Evolutionary conservation across 208 protist species (phyloP).

Genomic region (Acanthamoeba healyi): DNA sequence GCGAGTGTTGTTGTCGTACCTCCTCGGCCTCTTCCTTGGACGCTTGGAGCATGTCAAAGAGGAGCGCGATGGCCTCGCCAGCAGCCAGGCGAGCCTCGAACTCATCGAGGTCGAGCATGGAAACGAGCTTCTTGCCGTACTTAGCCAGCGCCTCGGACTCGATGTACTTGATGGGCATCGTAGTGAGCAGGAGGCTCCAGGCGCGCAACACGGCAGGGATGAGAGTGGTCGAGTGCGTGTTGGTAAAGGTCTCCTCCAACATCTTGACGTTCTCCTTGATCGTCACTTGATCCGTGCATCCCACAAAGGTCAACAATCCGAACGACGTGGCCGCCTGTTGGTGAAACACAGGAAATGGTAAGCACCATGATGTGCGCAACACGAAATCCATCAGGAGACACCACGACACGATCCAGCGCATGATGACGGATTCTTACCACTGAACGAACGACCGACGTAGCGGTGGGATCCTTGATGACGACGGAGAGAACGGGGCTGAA

Average conservation of each 20-base stretch:
- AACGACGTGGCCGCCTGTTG: conserved; percentile 38
- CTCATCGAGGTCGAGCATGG: conserved; percentile 36
- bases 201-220: neutral
- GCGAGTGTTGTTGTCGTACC: neutral
- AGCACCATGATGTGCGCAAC: neutral
- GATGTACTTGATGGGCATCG: conserved; percentile 29
- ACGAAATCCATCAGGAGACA: neutral
- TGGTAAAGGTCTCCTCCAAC: conserved; percentile 10
- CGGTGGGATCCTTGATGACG: conserved; percentile 37
- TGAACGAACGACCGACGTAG: neutral
- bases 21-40: conserved; percentile 8
- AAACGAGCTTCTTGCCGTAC: conserved; percentile 64
- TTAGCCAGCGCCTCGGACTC: conserved; percentile 41
- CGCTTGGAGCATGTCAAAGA: conserved; percentile 48
- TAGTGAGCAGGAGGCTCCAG: conserved; percentile 39
- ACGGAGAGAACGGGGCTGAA: conserved; percentile 33
- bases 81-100: conserved; percentile 48
- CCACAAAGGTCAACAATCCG: conserved; percentile 17
- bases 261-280: conserved; percentile 42
- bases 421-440: neutral
- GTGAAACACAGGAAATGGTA: neutral
- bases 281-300: conserved; percentile 47
- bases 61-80: conserved; percentile 12
- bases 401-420: neutral
- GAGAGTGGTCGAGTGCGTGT: neutral